Evolutionary conservation across 106 monocot genomes (phyloP).

Genomic region (Acorus calamus): DNA sequence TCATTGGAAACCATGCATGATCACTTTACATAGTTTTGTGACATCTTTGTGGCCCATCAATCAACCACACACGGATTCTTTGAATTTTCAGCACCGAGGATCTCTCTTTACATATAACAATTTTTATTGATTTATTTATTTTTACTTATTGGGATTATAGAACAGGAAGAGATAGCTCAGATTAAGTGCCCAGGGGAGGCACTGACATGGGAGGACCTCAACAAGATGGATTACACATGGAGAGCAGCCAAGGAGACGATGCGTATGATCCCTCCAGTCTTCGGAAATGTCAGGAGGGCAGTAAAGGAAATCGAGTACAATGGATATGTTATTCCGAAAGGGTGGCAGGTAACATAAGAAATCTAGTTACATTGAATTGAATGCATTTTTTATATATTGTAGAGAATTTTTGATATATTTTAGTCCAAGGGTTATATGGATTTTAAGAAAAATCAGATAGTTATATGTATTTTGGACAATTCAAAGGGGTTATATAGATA

Average conservation of each 20-base stretch:
- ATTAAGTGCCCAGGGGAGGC: constrained; percentile 18
- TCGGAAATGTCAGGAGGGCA: constrained; percentile 20
- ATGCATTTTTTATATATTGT: background rate
- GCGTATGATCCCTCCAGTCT: constrained; percentile 26
- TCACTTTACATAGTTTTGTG: no score
- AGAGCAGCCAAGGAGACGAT: constrained; percentile 24
- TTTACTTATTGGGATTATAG: background rate
- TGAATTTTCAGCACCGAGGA: no score
- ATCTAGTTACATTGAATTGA: background rate
- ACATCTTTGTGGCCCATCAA: no score
- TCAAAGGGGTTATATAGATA: background rate
- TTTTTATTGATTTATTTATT: background rate
- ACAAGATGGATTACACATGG: constrained; percentile 36
- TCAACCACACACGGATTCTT: no score
- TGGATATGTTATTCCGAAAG: constrained; percentile 28
- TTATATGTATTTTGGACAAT: background rate
- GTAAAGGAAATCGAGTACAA: constrained; percentile 19
- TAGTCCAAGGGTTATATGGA: background rate
- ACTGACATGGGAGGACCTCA: constrained; percentile 32
- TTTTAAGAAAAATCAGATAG: no score
- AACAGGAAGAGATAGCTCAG: constrained; percentile 29
- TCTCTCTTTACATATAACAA: no score
- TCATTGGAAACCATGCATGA: no score
- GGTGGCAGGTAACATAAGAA: constrained; percentile 25
- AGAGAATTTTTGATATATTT: no score